Conservation (phyloP, 129 eudicot genomes). For the Dittrichia graveolens region DNA sequence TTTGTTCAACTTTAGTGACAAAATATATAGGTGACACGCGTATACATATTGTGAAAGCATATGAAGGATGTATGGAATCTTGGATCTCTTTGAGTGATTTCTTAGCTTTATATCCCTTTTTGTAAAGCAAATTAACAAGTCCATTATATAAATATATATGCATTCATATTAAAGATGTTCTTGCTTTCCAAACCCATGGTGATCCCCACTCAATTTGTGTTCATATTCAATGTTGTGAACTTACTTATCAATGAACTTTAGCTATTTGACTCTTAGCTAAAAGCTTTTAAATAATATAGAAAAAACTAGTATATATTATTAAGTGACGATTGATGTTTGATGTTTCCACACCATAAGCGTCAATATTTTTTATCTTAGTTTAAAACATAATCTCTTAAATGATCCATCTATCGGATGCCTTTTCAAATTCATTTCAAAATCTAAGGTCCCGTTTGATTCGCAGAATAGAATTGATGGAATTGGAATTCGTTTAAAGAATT, state of each 20-base stretch:
- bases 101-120: conserved; percentile 24
- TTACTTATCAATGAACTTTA: background rate
- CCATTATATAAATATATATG: conserved; percentile 9
- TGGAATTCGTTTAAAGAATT: too few species aligned
- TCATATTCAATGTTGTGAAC: conserved; percentile 8
- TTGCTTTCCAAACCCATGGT: conserved; percentile 11
- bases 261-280: too few species aligned
- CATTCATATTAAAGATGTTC: conserved; percentile 20
- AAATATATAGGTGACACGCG: background rate
- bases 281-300: too few species aligned
- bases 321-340: too few species aligned
- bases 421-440: too few species aligned
- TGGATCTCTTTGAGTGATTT: conserved; percentile 4
- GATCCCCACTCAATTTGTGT: conserved; percentile 26
- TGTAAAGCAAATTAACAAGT: conserved; percentile 20
- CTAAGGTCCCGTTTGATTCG: too few species aligned
- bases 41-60: conserved; percentile 11
- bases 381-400: too few species aligned
- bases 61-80: conserved; percentile 13
- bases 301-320: too few species aligned
- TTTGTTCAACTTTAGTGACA: background rate
- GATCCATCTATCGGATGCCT: too few species aligned
- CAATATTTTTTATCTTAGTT: too few species aligned
- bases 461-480: too few species aligned
- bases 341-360: too few species aligned